These are phyloP conservation scores for Cyclotella distinguenda DNA, from an alignment of 108 stramenopile species.

Conservation along the genomic window DNA sequence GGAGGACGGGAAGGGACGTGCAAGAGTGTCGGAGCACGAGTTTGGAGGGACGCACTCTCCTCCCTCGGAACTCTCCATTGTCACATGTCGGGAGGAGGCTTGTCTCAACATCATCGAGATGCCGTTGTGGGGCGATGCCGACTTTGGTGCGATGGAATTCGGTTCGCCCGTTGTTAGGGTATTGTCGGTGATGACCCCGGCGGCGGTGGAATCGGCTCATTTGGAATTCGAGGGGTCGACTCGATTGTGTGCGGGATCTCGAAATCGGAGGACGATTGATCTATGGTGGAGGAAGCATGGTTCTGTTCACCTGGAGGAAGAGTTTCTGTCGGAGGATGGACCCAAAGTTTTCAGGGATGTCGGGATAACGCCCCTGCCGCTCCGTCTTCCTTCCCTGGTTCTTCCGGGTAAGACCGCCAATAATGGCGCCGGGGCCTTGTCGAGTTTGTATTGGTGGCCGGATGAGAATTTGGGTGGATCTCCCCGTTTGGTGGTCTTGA, in stretches of 20 bases:
- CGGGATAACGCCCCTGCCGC: constrained; percentile 63
- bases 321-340: constrained; percentile 11
- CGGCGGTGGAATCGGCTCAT: constrained; percentile 2
- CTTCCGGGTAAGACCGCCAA: constrained; percentile 40
- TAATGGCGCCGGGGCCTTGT: constrained; percentile 4
- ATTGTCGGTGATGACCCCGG: constrained; percentile 52
- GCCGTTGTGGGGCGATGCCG: constrained; percentile 81
- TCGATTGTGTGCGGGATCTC: constrained; percentile 58
- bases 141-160: constrained; percentile 82
- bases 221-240: constrained; percentile 63
- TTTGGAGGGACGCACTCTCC: constrained; percentile 75
- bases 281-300: constrained; percentile 72
- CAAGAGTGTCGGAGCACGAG: constrained; percentile 31
- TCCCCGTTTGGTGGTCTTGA: constrained; percentile 62
- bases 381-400: constrained; percentile 59
- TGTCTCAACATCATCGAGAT: constrained; percentile 69
- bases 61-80: constrained; percentile 74
- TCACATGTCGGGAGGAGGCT: constrained; percentile 49
- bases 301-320: constrained; percentile 41
- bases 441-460: constrained; percentile 71
- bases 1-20: constrained; percentile 24
- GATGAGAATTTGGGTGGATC: constrained; percentile 74
- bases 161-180: constrained; percentile 74
- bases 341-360: constrained; percentile 52
- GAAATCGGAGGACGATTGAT: constrained; percentile 49